phyloP scores from a whole-genome alignment of 257 asterid genomes.

The Solanum megistacrolobum region DNA sequence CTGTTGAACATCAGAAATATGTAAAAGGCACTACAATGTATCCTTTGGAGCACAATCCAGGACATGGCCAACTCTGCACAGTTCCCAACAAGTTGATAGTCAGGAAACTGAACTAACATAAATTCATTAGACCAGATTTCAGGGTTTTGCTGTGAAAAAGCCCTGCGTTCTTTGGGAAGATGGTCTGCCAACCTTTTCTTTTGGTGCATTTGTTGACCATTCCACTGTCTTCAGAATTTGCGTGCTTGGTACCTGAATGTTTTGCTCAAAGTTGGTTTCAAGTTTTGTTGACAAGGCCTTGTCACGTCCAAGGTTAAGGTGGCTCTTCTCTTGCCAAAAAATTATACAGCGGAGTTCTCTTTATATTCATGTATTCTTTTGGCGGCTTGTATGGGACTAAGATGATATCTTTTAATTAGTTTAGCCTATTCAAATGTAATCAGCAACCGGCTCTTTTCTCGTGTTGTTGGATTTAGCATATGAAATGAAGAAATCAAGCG shows the following conservation, averaged over 20 bases:
- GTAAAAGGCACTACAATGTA: conserved; percentile 62
- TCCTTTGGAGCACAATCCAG: conserved; percentile 77
- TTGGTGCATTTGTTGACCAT: not conserved
- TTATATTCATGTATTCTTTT: not conserved
- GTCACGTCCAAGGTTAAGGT: not conserved
- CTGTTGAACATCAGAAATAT: conserved; percentile 47
- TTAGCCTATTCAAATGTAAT: not conserved
- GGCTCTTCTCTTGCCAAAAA: not conserved
- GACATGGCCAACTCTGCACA: conserved; percentile 76
- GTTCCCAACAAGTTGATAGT: conserved; percentile 29
- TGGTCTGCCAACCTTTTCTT: not conserved
- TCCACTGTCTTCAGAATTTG: not conserved
- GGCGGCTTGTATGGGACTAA: not conserved
- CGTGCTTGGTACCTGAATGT: not conserved
- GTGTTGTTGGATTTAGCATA: not conserved
- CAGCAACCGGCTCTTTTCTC: not conserved
- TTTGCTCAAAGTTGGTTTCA: not conserved
- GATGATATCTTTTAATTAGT: not conserved
- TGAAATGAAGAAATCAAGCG: not conserved
- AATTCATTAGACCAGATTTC: not conserved
- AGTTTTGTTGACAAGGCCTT: not conserved
- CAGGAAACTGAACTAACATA: not conserved
- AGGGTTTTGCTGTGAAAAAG: not conserved
- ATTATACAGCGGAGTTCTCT: not conserved
- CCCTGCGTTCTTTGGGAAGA: not conserved